phyloP scores from a whole-genome alignment of 345 rosid species.

The Chamaenerion angustifolium region DNA sequence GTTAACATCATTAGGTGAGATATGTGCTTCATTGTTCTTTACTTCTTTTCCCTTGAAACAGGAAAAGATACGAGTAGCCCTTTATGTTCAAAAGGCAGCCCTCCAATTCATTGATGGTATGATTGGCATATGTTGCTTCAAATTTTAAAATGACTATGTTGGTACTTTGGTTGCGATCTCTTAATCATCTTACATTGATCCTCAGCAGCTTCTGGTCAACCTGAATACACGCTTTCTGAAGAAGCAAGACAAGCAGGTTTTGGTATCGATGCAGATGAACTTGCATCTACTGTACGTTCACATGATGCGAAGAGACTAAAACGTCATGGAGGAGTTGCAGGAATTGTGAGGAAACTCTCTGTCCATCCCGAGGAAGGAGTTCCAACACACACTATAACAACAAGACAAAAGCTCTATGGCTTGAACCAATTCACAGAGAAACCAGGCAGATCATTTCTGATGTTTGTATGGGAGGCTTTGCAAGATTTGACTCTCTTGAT shows the following conservation, averaged over 20 bases:
- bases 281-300: constrained; percentile 52
- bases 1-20: neutral
- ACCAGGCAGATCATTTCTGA: constrained; percentile 54
- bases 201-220: constrained; percentile 35
- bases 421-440: constrained; percentile 59
- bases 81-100: constrained; percentile 89
- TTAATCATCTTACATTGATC: neutral
- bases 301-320: constrained; percentile 46
- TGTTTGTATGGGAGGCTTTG: constrained; percentile 87
- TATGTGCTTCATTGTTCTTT: constrained; percentile 2
- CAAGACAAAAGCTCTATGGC: constrained; percentile 63
- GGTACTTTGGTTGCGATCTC: too few species aligned
- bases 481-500: constrained; percentile 73
- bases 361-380: constrained; percentile 56
- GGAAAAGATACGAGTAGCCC: constrained; percentile 90
- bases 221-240: constrained; percentile 41
- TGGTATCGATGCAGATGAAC: constrained; percentile 53
- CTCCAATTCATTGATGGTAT: constrained; percentile 82
- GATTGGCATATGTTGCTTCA: constrained; percentile 1
- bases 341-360: constrained; percentile 38
- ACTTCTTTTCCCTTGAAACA: constrained; percentile 23
- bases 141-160: too few species aligned
- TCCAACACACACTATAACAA: constrained; percentile 22
- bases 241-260: constrained; percentile 57
- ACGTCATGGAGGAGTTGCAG: constrained; percentile 48